phyloP scores from a whole-genome alignment of 2,329 filamentous ascomycete species.

The Aspergillus caelatus region DNA sequence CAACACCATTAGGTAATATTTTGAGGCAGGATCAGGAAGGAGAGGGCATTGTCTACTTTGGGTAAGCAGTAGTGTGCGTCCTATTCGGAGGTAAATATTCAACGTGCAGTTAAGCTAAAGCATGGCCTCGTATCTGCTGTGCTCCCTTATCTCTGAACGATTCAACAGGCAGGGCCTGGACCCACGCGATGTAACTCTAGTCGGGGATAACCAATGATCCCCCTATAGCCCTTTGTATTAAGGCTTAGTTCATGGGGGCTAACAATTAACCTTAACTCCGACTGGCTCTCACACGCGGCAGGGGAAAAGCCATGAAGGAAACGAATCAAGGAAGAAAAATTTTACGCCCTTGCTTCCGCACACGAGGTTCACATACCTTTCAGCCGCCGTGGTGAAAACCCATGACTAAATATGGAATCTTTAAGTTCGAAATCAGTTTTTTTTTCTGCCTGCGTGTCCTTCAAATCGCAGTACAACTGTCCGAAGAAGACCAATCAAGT shows the following conservation, averaged over 20 bases:
- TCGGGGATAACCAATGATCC: not conserved
- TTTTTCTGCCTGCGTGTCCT: not conserved
- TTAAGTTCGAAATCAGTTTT: not conserved
- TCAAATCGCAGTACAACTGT: not conserved
- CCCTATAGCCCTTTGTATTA: not conserved
- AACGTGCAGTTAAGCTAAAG: not conserved
- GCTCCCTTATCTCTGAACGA: not conserved
- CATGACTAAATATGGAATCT: not conserved
- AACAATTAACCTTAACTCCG: not conserved
- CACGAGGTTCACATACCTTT: not conserved
- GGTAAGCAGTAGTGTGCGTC: not conserved
- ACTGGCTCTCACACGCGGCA: not conserved
- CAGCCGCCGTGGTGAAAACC: not conserved
- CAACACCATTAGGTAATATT: not conserved
- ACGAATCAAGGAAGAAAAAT: no score
- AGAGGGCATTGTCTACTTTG: not conserved
- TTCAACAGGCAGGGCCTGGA: no score
- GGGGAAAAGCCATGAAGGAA: no score
- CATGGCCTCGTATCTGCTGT: not conserved
- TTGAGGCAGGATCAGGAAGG: not conserved
- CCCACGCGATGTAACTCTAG: not conserved
- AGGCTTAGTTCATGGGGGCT: not conserved
- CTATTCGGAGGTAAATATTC: not conserved
- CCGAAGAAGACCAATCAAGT: not conserved
- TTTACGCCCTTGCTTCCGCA: not conserved